Base-by-base conservation (phyloP, 1,284 basidiomycete genomes). In the Ceratobasidium sp. region DNA sequence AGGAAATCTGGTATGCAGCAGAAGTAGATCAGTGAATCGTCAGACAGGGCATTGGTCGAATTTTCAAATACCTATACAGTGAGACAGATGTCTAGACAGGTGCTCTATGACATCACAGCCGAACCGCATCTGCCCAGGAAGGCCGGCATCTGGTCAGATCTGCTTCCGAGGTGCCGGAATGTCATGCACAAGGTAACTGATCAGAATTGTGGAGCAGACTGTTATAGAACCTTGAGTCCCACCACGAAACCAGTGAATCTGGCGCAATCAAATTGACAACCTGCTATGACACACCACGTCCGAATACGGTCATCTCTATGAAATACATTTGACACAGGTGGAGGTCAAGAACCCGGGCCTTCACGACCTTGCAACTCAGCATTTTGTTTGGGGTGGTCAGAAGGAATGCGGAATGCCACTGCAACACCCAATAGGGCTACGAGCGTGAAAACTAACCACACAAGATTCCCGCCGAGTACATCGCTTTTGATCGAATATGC, bases 381-480 rank as follows among this genome's bases (percentile, higher is more conserved):
- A 22, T 19, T 22, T 5, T 14, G 9, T 8, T 19, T 48, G 22
- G 14, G 54, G 13, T 51, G 66, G 53, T 69, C 66, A 31, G 22
- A 41, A 6, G 66, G 66, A 48, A 69, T 29, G 8, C 54, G 22
- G 54, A 37, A 53, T 9, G 53, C 53, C 19, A 72, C 73, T 13
- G 34, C 49, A 19, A 69, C 63, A 11, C 72, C 75, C 19, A 37
- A 43, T 22, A 74, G 14, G 24, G 63, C 63, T 14, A 74, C 29
- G 39, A 69, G 31, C 22, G 34, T 22, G 24, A 76, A 41, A 48
- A 74, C 66, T 3, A 63, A n/a, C 75, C 75, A 76, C 8, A 74
- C 68, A 9, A 76, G 46, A 34, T 76, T 74, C 11, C 75, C 75
- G 41, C 73, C 75, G 0, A 76, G 72, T 37, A 62, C 22, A 24